phyloP scores from a whole-genome alignment of 495 filamentous ascomycete species.

The Oidiodendron maius region DNA sequence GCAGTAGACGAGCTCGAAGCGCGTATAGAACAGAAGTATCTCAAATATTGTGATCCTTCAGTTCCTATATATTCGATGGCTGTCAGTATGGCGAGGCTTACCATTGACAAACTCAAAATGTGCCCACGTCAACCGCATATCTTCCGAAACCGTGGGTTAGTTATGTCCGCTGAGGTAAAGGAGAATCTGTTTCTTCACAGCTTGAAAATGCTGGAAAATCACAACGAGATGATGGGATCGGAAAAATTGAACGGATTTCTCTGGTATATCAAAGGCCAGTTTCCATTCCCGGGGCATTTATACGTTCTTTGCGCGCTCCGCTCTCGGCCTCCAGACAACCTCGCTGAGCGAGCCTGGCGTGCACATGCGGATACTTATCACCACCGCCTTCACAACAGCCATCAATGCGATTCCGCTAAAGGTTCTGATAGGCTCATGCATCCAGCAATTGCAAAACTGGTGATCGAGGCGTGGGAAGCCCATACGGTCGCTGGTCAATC shows the following conservation, averaged over 20 bases:
- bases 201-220: slow-evolving; percentile 32
- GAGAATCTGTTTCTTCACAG: slow-evolving; percentile 42
- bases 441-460: background rate
- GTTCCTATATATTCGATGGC: slow-evolving; percentile 57
- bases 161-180: slow-evolving; percentile 16
- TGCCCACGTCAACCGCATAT: slow-evolving; percentile 52
- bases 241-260: background rate
- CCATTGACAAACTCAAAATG: slow-evolving; percentile 34
- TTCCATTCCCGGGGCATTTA: background rate
- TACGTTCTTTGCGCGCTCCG: background rate
- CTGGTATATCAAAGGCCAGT: background rate
- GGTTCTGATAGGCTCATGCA: background rate
- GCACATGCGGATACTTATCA: background rate
- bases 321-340: background rate
- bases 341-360: background rate
- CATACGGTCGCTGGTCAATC: background rate
- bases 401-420: background rate
- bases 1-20: slow-evolving; percentile 35
- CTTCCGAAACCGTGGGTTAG: slow-evolving; percentile 29
- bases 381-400: background rate
- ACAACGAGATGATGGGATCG: slow-evolving; percentile 13
- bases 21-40: slow-evolving; percentile 36
- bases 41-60: slow-evolving; percentile 49
- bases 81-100: slow-evolving; percentile 34
- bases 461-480: background rate